These are phyloP conservation scores for Pogostemon cablin DNA, from an alignment of 257 asterid species.

Conservation along the genomic window DNA sequence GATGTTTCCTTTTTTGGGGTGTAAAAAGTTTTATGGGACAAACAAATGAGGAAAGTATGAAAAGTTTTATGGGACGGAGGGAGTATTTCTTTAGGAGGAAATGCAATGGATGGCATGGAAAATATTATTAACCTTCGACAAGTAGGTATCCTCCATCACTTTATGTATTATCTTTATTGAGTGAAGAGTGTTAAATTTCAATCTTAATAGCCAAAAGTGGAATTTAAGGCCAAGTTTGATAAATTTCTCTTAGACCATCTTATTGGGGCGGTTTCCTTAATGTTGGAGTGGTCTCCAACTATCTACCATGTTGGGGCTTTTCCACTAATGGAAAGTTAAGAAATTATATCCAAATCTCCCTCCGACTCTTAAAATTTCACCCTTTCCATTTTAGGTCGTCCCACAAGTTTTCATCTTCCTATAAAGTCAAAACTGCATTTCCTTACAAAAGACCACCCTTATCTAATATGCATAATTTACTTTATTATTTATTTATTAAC, in stretches of 20 bases:
- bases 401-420: no score
- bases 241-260: no score
- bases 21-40: no score
- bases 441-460: no score
- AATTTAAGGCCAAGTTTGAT: conserved; percentile 4
- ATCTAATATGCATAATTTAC: no score
- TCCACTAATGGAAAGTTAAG: neutral
- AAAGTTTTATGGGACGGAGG: no score
- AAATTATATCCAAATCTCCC: neutral
- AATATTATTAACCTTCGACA: conserved; percentile 78
- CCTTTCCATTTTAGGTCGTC: no score
- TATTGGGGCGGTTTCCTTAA: neutral
- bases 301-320: neutral
- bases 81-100: conserved; percentile 76
- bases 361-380: no score
- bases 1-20: no score
- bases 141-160: conserved; percentile 47
- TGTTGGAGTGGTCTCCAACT: neutral
- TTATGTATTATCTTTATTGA: conserved; percentile 26
- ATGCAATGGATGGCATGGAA: conserved; percentile 94
- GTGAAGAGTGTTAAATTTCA: neutral
- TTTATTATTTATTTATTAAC: no score
- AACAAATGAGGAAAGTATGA: no score
- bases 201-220: neutral
- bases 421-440: no score